A percentile compares a stretch with the other conserved stretches of the same genome.
Conservation (phyloP, 2,329 filamentous ascomycete genomes). For the Hymenoscyphus infarciens region DNA sequence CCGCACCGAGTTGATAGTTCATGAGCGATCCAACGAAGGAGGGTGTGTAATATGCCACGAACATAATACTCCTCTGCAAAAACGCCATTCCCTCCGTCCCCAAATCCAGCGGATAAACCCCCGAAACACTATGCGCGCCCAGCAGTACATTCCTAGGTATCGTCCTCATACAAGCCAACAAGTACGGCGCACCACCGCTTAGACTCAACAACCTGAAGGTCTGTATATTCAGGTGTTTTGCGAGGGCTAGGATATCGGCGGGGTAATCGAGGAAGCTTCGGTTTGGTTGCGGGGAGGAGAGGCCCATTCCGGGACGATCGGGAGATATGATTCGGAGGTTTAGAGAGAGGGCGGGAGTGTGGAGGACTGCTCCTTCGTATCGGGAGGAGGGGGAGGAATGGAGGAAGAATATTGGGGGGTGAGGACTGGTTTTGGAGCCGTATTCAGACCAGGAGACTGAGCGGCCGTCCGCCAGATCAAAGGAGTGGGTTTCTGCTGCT, state of each 20-base stretch:
- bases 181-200: constrained; percentile 45
- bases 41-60: constrained; percentile 8
- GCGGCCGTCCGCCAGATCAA: background rate
- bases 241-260: constrained; percentile 41
- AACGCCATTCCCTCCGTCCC: constrained; percentile 17
- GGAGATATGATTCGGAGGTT: constrained; percentile 39
- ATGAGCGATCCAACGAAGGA: constrained; percentile 10
- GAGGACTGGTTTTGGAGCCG: constrained; percentile 25
- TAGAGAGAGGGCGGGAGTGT: constrained; percentile 29
- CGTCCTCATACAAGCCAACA: constrained; percentile 42
- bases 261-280: constrained; percentile 37
- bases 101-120: constrained; percentile 13
- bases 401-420: constrained; percentile 36
- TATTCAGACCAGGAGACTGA: constrained; percentile 39
- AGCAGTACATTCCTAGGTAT: constrained; percentile 27
- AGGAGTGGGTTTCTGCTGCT: constrained; percentile 3
- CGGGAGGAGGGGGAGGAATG: constrained; percentile 43
- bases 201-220: constrained; percentile 43
- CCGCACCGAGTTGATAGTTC: constrained; percentile 13
- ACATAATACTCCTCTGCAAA: constrained; percentile 5
- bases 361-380: constrained; percentile 36
- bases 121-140: constrained; percentile 11
- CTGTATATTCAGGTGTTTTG: constrained; percentile 39
- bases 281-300: constrained; percentile 36
- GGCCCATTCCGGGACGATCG: constrained; percentile 42